Base-by-base conservation (phyloP, 306 rosid genomes). In the Cucurbita argyrosperma region DNA sequence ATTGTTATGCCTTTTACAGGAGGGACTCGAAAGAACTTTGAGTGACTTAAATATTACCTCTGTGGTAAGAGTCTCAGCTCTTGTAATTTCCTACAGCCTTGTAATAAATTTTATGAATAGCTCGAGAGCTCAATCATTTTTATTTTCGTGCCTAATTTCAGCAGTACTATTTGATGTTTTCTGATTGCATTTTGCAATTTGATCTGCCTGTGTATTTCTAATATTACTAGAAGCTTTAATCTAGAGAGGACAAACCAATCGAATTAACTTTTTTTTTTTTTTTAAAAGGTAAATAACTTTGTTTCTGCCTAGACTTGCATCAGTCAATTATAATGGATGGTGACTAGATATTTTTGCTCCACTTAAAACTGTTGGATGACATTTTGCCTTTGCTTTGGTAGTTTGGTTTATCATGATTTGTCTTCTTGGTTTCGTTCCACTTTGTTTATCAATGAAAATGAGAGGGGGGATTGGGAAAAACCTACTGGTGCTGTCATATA, bases 1-100 rank as follows among this genome's bases (percentile, higher is more conserved):
- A 53, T 16, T 53, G 42, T 47, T 43, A 75, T 76, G 40, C 60
- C 49, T 21, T 78, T 43, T 47, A 15, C 89, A 92, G 98, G 88
- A 90, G 72, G 85, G 86, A 74, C 81, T 92, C 72, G 82, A 68
- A 80, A 86, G 74, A 63, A 72, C 84, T 38, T 76, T 92, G 86
- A 76, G 81, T 77, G 67, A 83, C 84, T 80, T 87, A 76, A 80
- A 82, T 82, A 88, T 92, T 67, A 64, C 82, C 60, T 61, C 96
- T 61, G 96, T 87, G 98, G 98, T 92, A 90, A 87, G 67, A 46
- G 51, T 18, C 77, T 80, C 80, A 39, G 58, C 73, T 53, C 66
- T 75, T 73, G 71, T 65, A 42, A 39, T 64, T 37, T 39, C 8
- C 71, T 64, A 10, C 11, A 8, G 19, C 76, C 52, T 65, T 62